Evolutionary conservation across 768 basidiomycete genomes (phyloP).

Genomic region (Tricholoma terreum): DNA sequence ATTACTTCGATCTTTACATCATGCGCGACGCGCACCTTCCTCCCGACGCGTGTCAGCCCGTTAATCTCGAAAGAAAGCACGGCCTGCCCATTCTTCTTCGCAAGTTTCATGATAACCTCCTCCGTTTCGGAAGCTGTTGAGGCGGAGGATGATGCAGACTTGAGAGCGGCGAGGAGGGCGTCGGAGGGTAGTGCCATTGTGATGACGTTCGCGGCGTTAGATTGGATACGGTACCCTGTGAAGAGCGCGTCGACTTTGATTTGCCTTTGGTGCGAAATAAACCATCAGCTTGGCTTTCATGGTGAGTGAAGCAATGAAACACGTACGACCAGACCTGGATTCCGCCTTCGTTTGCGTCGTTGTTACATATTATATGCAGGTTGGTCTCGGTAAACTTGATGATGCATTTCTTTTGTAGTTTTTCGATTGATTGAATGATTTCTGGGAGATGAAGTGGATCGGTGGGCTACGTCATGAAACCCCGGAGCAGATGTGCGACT

Average conservation of each 20-base stretch:
- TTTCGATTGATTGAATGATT: conserved; percentile 79
- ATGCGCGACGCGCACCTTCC: conserved; percentile 64
- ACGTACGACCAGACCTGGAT: conserved; percentile 77
- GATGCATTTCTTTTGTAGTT: conserved; percentile 80
- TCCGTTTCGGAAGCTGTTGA: conserved; percentile 48
- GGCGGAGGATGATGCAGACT: conserved; percentile 54
- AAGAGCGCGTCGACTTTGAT: conserved; percentile 70
- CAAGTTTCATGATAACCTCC: conserved; percentile 77
- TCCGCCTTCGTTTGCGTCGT: conserved; percentile 75
- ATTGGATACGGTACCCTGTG: conserved; percentile 79
- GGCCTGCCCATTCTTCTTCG: conserved; percentile 81
- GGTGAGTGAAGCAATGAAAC: background rate
- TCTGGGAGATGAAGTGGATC: conserved; percentile 37
- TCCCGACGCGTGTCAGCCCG: conserved; percentile 60
- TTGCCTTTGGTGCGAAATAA: conserved; percentile 37
- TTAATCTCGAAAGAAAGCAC: conserved; percentile 75
- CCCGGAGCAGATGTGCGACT: conserved; percentile 10
- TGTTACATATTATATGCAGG: conserved; percentile 83
- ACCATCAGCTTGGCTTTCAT: background rate
- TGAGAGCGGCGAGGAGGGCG: conserved; percentile 71
- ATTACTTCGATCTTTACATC: conserved; percentile 83
- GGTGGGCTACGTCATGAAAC: background rate
- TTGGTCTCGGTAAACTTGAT: conserved; percentile 72
- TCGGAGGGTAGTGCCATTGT: conserved; percentile 71
- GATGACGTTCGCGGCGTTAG: conserved; percentile 80